phyloP scores from a whole-genome alignment of 805 yeast genomes.

The Scheffersomyces stipitis region DNA sequence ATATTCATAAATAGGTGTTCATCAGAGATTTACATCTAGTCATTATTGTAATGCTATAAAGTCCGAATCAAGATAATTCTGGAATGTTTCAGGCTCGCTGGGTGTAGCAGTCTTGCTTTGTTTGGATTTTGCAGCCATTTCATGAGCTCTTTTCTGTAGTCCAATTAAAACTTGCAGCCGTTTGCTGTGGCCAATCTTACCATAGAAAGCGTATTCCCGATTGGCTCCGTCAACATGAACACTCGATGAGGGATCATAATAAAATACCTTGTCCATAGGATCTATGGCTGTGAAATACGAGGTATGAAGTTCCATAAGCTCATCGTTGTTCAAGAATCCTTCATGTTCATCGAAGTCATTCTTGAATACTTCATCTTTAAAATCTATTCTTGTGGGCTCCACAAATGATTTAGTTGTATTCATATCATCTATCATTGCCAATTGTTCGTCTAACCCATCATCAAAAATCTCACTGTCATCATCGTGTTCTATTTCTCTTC shows the following conservation, averaged over 20 bases:
- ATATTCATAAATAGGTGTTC: too few relatives aligned
- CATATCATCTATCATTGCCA: conserved; percentile 9
- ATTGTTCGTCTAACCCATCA: conserved; percentile 25
- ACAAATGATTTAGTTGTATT: conserved; percentile 3
- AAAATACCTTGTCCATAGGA: conserved; percentile 8
- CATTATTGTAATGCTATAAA: too few relatives aligned
- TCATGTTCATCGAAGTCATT: conserved; percentile 23
- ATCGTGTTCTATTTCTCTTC: conserved; percentile 1
- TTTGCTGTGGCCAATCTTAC: conserved; percentile 17
- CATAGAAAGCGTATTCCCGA: conserved; percentile 4
- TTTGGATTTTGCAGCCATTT: too few relatives aligned
- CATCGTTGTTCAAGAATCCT: conserved; percentile 40
- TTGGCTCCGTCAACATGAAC: conserved; percentile 2
- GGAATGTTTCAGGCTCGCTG: too few relatives aligned
- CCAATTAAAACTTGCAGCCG: not conserved
- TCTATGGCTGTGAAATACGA: conserved; percentile 31
- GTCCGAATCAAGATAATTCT: too few relatives aligned
- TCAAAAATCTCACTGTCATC: conserved; percentile 14
- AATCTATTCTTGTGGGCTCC: not conserved
- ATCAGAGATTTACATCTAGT: too few relatives aligned
- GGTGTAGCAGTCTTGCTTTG: too few relatives aligned
- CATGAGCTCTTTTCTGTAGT: too few relatives aligned
- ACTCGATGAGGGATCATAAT: conserved; percentile 9
- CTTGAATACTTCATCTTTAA: conserved; percentile 17
- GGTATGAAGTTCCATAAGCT: conserved; percentile 42